A percentile compares a stretch with the other conserved stretches of the same genome.
These are phyloP conservation scores for Vigna unguiculata DNA, from an alignment of 306 rosid genomes.

Conservation along the genomic window DNA sequence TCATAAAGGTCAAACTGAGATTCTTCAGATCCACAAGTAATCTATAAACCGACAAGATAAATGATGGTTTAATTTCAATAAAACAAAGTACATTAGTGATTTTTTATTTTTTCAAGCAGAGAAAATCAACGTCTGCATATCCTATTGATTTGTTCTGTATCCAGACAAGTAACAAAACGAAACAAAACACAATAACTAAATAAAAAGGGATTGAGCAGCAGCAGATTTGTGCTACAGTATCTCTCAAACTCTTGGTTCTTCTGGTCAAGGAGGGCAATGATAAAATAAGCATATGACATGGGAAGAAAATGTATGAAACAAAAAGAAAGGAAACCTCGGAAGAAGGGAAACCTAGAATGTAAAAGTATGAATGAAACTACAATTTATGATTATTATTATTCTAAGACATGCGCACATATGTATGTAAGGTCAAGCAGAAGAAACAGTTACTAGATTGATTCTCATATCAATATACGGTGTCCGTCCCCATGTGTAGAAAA, in stretches of 20 bases:
- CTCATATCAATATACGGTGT: slow-evolving; percentile 46
- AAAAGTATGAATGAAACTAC: slow-evolving; percentile 19
- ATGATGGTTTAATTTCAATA: no score
- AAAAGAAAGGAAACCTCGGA: no score
- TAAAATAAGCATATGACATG: neutral
- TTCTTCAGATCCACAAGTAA: no score
- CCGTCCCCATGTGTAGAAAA: slow-evolving; percentile 47
- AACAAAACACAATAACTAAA: neutral
- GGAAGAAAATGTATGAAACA: neutral
- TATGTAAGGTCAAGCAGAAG: slow-evolving; percentile 29
- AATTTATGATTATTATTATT: slow-evolving; percentile 7
- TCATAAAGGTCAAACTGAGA: no score
- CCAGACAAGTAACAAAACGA: neutral
- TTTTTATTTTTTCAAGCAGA: neutral
- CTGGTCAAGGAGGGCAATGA: neutral
- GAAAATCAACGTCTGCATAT: neutral
- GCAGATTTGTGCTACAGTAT: neutral
- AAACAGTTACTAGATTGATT: slow-evolving; percentile 48
- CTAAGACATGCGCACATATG: slow-evolving; percentile 10
- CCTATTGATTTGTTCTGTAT: no score
- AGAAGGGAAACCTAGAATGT: neutral
- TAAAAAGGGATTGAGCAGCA: neutral
- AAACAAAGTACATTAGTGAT: neutral
- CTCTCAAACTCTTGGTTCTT: neutral
- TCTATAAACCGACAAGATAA: no score